These are phyloP conservation scores for Rutstroemia sp. DNA, from an alignment of 2,329 filamentous ascomycete genomes.

Conservation along the genomic window DNA sequence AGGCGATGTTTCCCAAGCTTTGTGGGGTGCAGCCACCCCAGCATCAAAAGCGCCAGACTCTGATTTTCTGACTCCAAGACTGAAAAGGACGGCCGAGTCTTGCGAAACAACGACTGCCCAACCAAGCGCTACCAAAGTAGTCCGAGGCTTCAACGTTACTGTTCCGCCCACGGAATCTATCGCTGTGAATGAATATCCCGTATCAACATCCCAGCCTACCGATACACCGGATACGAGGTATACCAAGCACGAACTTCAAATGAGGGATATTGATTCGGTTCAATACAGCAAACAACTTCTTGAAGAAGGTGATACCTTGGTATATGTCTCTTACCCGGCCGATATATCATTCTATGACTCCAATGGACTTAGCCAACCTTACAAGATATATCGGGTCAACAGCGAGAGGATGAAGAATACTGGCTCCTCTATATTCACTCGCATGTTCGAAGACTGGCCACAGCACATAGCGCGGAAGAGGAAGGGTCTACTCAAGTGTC, in stretches of 20 bases:
- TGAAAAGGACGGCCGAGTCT: no score
- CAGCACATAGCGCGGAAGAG: constrained; percentile 33
- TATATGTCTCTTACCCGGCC: constrained; percentile 33
- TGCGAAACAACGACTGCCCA: no score
- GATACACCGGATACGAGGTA: neutral
- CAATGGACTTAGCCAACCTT: constrained; percentile 15
- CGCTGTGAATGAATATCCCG: neutral
- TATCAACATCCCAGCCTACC: neutral
- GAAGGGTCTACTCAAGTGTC: constrained; percentile 16
- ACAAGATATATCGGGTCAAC: constrained; percentile 37
- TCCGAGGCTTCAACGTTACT: no score
- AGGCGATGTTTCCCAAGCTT: no score
- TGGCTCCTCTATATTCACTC: constrained; percentile 40
- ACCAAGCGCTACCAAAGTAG: no score
- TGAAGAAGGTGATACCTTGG: constrained; percentile 36
- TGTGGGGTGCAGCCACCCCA: no score
- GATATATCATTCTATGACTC: constrained; percentile 24
- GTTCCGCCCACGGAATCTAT: neutral
- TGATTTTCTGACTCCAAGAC: no score
- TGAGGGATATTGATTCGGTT: constrained; percentile 15
- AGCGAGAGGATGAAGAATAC: constrained; percentile 40
- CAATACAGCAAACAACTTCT: constrained; percentile 17
- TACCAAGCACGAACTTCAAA: neutral
- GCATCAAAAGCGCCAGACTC: no score
- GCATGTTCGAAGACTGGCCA: constrained; percentile 38